These are phyloP conservation scores for Boletus tylopilopsis DNA, from an alignment of 768 basidiomycete species.

Conservation along the genomic window DNA sequence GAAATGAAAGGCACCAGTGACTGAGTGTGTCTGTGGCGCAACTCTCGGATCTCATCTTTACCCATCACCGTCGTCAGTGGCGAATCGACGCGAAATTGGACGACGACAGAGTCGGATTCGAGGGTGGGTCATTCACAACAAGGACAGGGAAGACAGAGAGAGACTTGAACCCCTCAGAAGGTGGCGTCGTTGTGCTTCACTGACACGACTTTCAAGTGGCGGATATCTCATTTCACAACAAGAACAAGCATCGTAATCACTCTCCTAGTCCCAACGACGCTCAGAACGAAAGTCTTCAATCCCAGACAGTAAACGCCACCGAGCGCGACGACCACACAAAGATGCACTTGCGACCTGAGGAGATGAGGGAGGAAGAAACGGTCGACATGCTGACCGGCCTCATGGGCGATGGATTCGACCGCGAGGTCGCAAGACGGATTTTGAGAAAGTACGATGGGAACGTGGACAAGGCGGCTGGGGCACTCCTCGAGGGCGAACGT, in stretches of 20 bases:
- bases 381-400: constrained; percentile 34
- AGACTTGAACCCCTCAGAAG: background rate
- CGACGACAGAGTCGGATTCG: constrained; percentile 17
- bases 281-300: background rate
- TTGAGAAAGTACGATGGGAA: constrained; percentile 60
- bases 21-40: constrained; percentile 22
- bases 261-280: background rate
- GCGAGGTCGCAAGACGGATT: constrained; percentile 49
- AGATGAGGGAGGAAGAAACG: constrained; percentile 27
- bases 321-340: background rate
- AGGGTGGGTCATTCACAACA: constrained; percentile 10
- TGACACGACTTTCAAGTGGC: constrained; percentile 10
- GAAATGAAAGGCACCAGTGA: constrained; percentile 1
- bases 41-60: constrained; percentile 22
- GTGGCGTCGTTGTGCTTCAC: constrained; percentile 14
- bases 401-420: constrained; percentile 40
- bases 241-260: background rate
- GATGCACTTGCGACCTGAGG: constrained; percentile 23
- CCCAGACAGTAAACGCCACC: background rate
- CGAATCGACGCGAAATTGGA: background rate
- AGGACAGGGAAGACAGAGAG: background rate
- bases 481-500: constrained; percentile 50
- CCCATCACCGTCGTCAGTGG: background rate
- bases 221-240: too few species aligned
- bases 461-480: constrained; percentile 51